A percentile compares a stretch with the other conserved stretches of the same genome.
Evolutionary conservation across 225 moss, liverwort and hornwort species (phyloP).

Genomic region (Pleurozium schreberi): DNA sequence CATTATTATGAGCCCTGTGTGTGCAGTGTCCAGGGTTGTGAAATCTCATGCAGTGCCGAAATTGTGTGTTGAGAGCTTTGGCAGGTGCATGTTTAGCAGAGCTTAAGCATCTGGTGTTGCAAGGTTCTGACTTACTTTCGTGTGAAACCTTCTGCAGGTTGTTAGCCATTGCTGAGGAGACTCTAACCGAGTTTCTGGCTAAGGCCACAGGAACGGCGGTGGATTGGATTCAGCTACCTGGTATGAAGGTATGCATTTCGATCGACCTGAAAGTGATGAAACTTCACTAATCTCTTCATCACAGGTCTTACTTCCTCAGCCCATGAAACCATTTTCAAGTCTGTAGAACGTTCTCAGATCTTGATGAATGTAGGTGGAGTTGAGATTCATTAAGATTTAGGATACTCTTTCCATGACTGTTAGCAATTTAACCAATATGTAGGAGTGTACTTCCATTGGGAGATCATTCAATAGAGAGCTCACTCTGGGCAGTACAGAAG

Average conservation of each 20-base stretch:
- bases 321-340: background rate
- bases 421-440: background rate
- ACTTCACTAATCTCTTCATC: background rate
- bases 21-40: background rate
- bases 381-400: background rate
- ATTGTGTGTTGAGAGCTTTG: background rate
- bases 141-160: slow-evolving; percentile 31
- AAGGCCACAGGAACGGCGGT: slow-evolving; percentile 99
- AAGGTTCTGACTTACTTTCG: background rate
- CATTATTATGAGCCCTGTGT: too few species aligned
- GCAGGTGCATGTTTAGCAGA: background rate
- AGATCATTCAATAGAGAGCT: background rate
- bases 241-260: slow-evolving; percentile 80
- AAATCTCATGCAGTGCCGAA: background rate
- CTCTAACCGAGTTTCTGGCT: slow-evolving; percentile 89
- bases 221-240: slow-evolving; percentile 99
- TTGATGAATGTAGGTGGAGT: background rate
- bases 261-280: background rate
- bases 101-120: background rate
- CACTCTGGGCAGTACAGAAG: background rate
- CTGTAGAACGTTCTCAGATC: background rate
- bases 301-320: background rate
- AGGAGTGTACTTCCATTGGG: background rate
- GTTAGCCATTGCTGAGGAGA: slow-evolving; percentile 94
- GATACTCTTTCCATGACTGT: background rate